Base-by-base conservation (phyloP, 148 eudicot genomes). In the Persicaria tinctoria region DNA sequence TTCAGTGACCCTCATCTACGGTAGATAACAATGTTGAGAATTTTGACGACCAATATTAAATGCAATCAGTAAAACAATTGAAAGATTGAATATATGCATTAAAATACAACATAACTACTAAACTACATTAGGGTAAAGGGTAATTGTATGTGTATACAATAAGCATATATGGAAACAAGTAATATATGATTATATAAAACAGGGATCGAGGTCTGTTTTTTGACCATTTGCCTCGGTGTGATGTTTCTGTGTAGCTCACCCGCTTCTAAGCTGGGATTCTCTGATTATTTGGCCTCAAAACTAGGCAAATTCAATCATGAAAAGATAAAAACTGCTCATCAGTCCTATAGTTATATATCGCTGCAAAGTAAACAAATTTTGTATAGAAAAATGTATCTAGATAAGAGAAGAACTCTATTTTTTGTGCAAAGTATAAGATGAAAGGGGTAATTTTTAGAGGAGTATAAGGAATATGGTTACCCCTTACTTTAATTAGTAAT, bases 1-100 rank as follows among this genome's bases (percentile, higher is more conserved):
- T 60, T 8, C 14, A 20, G 0, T 60, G 9, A 20, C 68, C 68
- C 41, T 27, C 68, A 60, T 60, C 68, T 23, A 27, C 20, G 68
- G 41, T 60, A 27, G 68, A 60, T 60, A 60, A 23, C 68, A 60
- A 20, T 60, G 68, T 23, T 60, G 68, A 60, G 68, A 60, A 27
- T 60, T 60, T 60, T 23, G 13, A 60, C 68, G 68, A 60, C 44
- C 23, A 60, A 7, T 54, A 17, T 54, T 60, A 23, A 32, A 60
- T 60, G 12, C 44, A 60, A 20, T 32, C 2, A 60, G 4, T 23
- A 60, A 60, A 6, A 1, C 5, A 57, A 60, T 3, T 60, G 38
- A 23, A 14, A n/a, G 41, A 32, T 32, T 32, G 41, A 2, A 32
- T 32, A 32, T 32, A 32, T 32, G 41, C 41, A 32, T 32, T 32